These are phyloP conservation scores for Wickerhamiella occidentalis DNA, from an alignment of 805 yeast genomes.

Conservation along the genomic window DNA sequence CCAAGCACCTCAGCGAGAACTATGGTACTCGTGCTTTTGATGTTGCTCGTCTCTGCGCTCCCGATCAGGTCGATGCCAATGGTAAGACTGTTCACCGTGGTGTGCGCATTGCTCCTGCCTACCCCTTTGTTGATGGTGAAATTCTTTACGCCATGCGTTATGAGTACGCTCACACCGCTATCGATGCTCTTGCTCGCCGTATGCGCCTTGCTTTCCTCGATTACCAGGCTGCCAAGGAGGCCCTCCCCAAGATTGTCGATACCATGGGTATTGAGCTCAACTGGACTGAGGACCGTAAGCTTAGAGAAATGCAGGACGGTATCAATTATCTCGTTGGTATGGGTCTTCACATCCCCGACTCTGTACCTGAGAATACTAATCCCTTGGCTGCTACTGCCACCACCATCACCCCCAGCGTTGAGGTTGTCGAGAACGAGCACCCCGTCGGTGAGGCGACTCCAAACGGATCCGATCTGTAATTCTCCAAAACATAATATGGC, in stretches of 20 bases:
- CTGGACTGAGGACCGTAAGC: slow-evolving; percentile 56
- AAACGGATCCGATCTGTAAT: slow-evolving; percentile 4
- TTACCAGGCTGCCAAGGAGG: slow-evolving; percentile 66
- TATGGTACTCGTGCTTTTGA: slow-evolving; percentile 74
- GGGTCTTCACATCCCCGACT: slow-evolving; percentile 26
- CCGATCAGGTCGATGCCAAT: slow-evolving; percentile 24
- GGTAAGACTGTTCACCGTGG: slow-evolving; percentile 38
- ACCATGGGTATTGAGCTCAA: slow-evolving; percentile 68
- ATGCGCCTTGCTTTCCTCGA: slow-evolving; percentile 85
- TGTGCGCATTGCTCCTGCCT: slow-evolving; percentile 28
- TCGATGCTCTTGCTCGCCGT: slow-evolving; percentile 87
- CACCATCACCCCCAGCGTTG: slow-evolving; percentile 7
- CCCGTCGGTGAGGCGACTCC: slow-evolving; percentile 5
- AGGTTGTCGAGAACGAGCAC: neutral
- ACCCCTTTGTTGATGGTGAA: slow-evolving; percentile 80
- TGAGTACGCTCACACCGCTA: slow-evolving; percentile 79
- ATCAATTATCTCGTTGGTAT: slow-evolving; percentile 30
- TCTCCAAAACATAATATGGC: neutral
- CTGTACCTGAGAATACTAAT: neutral
- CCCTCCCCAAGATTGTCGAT: slow-evolving; percentile 75
- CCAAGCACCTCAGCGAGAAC: slow-evolving; percentile 70
- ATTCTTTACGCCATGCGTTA: slow-evolving; percentile 65
- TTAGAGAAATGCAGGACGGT: slow-evolving; percentile 33
- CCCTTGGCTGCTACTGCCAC: slow-evolving; percentile 11
- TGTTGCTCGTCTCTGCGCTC: slow-evolving; percentile 47